Evolutionary conservation across 495 filamentous ascomycete genomes (phyloP), one percentile per base, ranked within the genome.

Genomic region (Xylaria telfairii): DNA sequence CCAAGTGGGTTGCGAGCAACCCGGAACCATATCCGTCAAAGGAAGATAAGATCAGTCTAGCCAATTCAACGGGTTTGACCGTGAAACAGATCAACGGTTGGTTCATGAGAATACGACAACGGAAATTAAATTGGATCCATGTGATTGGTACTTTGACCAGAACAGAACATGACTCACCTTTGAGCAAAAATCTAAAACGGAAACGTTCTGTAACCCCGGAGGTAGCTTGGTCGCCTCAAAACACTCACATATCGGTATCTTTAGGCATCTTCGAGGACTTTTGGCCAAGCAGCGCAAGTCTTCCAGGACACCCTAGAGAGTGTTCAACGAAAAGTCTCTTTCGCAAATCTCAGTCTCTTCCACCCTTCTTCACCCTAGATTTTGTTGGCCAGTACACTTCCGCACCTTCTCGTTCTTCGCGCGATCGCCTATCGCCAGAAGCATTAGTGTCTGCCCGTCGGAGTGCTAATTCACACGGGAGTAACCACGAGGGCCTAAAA

Each of bases 11-110:
- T 4, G 15, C 24, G 4, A 47, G 12, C 5, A 64, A 64, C 15
- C 41, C 61, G 0, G 61, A 64, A 32, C 61, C 61, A 0, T 64
- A 64, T 47, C 61, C 61, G n/a, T 64, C 61, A 32, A 64, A 28
- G 15, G 41, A 64, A n/a, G 41, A 64, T 0, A 64, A 64, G 26
- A 12, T 19, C 4, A 64, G 1, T n/a, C 15, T 64, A 0, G 61
- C 61, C 8, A 17, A 0, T 32, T 41, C 61, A 1, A 64, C 61
- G n/a, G 61, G 61, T 17, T 32, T 64, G 21, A 44, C 39, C 1
- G 4, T 47, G 41, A n/a, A 46, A 3, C 61, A 64, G 34, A 19
- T 47, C 13, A 64, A 41, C 26, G 28, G 41, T 6, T 64, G 61
- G 61, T 64, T 64, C 12, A 32, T 41, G 24, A 64, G 61, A 64